Conservation (phyloP, 225 moss, liverwort and hornwort genomes). For the Thuidium tamariscinum region DNA sequence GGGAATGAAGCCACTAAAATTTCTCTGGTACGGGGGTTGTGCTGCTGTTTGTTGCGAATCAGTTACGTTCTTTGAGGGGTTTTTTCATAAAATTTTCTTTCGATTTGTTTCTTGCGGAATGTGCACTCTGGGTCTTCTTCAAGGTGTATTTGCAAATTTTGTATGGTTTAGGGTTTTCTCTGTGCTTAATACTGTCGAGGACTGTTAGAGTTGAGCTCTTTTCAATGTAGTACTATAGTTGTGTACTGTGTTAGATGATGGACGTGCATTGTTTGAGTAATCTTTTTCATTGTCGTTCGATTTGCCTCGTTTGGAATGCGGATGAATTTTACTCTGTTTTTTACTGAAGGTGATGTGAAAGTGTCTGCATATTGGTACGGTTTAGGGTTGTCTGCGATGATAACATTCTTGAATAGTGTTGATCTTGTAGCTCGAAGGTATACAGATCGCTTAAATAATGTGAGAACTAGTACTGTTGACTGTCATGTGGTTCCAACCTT, state of each 20-base stretch:
- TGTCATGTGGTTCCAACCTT: neutral
- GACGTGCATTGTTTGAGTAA: neutral
- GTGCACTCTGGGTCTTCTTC: too few species aligned
- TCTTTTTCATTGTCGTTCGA: neutral
- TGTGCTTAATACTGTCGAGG: neutral
- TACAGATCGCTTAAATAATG: neutral
- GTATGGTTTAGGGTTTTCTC: neutral
- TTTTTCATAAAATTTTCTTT: neutral
- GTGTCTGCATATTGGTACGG: neutral
- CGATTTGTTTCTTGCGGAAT: neutral
- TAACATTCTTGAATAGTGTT: neutral
- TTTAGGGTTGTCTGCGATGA: neutral
- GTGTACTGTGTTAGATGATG: neutral
- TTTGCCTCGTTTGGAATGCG: neutral
- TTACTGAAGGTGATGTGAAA: neutral
- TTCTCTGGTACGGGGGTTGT: slow-evolving; percentile 7
- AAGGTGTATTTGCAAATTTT: neutral
- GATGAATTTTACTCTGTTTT: neutral
- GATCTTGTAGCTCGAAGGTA: neutral
- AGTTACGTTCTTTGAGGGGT: neutral
- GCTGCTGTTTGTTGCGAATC: neutral
- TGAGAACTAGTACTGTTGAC: neutral
- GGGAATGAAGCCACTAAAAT: slow-evolving; percentile 8
- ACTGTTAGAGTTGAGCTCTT: neutral
- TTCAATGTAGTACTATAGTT: neutral